A percentile compares a stretch with the other conserved stretches of the same genome.
These are phyloP conservation scores for Pugionium cornutum DNA, from an alignment of 345 rosid genomes.

Conservation along the genomic window DNA sequence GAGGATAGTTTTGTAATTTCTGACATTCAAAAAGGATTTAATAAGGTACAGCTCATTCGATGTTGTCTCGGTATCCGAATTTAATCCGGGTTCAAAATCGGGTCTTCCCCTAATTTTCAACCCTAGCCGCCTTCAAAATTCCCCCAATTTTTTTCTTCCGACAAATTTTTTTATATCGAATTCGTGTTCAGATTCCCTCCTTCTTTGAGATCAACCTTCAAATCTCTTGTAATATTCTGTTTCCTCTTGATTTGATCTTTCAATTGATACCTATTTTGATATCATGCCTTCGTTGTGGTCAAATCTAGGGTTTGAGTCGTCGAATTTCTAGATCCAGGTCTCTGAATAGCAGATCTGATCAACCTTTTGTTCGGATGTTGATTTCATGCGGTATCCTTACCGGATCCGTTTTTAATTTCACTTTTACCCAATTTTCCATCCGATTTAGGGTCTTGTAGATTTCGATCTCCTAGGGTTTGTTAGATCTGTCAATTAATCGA, in stretches of 20 bases:
- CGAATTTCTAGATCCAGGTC: conserved; percentile 29
- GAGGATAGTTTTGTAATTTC: conserved; percentile 31
- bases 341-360: conserved; percentile 32
- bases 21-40: background rate
- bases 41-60: conserved; percentile 38
- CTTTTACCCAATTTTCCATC: conserved; percentile 11
- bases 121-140: conserved; percentile 39
- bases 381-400: background rate
- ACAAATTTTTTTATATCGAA: conserved; percentile 15
- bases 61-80: conserved; percentile 44
- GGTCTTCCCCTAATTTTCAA: conserved; percentile 38
- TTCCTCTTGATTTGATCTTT: conserved; percentile 27
- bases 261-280: conserved; percentile 39
- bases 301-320: conserved; percentile 35
- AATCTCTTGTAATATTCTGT: conserved; percentile 33
- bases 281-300: conserved; percentile 29
- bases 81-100: conserved; percentile 44
- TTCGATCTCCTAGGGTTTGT: conserved; percentile 33
- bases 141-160: conserved; percentile 27
- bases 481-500: conserved; percentile 33
- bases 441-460: conserved; percentile 8
- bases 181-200: conserved; percentile 33
- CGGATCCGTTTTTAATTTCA: conserved; percentile 28
- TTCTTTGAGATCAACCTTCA: conserved; percentile 26
- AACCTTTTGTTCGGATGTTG: conserved; percentile 1